Percentiles rank a stretch among this genome's conserved stretches.
These are phyloP conservation scores for Mrakia blollopis DNA, from an alignment of 768 basidiomycete species.

Conservation along the genomic window DNA sequence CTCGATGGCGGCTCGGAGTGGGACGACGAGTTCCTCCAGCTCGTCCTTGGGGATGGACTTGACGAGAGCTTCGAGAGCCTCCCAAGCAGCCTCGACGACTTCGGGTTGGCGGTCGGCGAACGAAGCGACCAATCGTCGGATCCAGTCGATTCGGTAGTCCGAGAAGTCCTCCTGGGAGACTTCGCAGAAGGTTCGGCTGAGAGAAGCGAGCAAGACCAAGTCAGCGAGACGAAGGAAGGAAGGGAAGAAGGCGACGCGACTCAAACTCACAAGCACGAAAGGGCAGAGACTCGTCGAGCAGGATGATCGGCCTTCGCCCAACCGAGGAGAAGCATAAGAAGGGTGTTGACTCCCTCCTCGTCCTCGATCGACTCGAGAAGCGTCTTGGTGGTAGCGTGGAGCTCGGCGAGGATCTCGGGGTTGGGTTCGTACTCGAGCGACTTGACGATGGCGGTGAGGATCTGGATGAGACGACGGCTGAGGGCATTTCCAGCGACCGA, in stretches of 20 bases:
- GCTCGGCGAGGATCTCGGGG: slow-evolving; percentile 64
- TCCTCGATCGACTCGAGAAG: slow-evolving; percentile 75
- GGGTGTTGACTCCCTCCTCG: slow-evolving; percentile 76
- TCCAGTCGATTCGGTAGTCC: slow-evolving; percentile 88
- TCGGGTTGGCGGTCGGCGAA: slow-evolving; percentile 65
- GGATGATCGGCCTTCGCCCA: slow-evolving; percentile 79
- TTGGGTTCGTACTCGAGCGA: slow-evolving; percentile 61
- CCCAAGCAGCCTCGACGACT: slow-evolving; percentile 68
- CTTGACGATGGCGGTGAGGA: slow-evolving; percentile 73
- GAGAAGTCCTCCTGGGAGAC: slow-evolving; percentile 74
- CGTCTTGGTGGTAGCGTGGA: slow-evolving; percentile 69
- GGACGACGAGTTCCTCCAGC: slow-evolving; percentile 80
- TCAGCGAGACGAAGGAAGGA: neutral
- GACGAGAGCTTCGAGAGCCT: slow-evolving; percentile 77
- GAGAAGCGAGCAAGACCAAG: neutral
- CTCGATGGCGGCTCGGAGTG: slow-evolving; percentile 83
- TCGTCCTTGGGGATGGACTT: slow-evolving; percentile 90
- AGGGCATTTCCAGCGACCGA: slow-evolving; percentile 89
- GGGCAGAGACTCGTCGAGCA: slow-evolving; percentile 68
- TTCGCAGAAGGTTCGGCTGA: slow-evolving; percentile 65
- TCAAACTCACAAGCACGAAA: slow-evolving; percentile 56
- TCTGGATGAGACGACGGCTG: slow-evolving; percentile 71
- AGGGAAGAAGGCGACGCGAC: neutral
- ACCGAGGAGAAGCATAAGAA: slow-evolving; percentile 82
- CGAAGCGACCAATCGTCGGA: slow-evolving; percentile 75